These are phyloP conservation scores for Pythium diclinum DNA, from an alignment of 352 stramenopile genomes.

Conservation along the genomic window DNA sequence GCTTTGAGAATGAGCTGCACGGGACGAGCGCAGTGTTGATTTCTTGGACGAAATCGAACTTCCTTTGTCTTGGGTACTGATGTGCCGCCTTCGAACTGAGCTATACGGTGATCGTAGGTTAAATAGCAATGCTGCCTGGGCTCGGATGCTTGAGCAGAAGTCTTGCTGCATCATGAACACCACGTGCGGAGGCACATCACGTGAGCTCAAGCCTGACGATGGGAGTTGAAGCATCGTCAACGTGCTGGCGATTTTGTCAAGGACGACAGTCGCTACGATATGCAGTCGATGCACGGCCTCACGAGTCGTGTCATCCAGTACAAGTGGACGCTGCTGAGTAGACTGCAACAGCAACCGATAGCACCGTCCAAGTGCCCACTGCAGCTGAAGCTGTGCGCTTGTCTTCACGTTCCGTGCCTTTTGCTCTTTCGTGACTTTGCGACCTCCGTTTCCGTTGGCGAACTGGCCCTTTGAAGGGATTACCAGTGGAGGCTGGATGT, in stretches of 20 bases:
- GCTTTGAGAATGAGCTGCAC: background rate
- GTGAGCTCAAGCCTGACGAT: background rate
- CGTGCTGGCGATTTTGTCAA: slow-evolving; percentile 15
- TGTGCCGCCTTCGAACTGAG: background rate
- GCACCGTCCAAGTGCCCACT: slow-evolving; percentile 57
- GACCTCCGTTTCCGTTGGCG: slow-evolving; percentile 1
- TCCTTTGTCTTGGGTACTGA: background rate
- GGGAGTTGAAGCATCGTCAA: slow-evolving; percentile 6
- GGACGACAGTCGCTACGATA: background rate
- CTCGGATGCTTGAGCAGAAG: slow-evolving; percentile 41
- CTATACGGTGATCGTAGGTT: slow-evolving; percentile 1
- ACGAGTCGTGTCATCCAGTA: slow-evolving; percentile 21
- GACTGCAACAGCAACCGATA: slow-evolving; percentile 52
- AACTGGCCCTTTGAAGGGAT: background rate
- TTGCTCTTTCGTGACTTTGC: slow-evolving; percentile 25
- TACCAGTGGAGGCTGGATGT: slow-evolving; percentile 7
- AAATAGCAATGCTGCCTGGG: slow-evolving; percentile 5
- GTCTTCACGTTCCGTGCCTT: slow-evolving; percentile 18
- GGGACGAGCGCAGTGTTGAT: slow-evolving; percentile 8
- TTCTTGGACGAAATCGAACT: slow-evolving; percentile 6
- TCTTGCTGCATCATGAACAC: slow-evolving; percentile 70
- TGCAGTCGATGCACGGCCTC: slow-evolving; percentile 24
- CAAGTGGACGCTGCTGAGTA: slow-evolving; percentile 14
- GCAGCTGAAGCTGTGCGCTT: slow-evolving; percentile 38
- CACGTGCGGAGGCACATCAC: slow-evolving; percentile 19